Percentiles rank a stretch among this genome's conserved stretches.
phyloP scores from a whole-genome alignment of 495 filamentous ascomycete genomes.

The Clavariopsis aquatica region DNA sequence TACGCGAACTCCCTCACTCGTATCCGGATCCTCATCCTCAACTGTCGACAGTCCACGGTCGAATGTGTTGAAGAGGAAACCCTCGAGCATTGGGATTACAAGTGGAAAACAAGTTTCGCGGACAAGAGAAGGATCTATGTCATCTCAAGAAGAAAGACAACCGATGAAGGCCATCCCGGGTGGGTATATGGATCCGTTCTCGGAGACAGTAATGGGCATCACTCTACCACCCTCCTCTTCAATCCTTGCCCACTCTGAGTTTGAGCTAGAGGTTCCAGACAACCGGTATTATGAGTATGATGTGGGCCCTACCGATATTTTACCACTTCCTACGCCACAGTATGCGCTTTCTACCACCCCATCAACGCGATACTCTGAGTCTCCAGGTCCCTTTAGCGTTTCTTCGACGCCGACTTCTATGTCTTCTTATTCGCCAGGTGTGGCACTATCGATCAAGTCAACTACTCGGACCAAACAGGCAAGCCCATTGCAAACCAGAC shows the following conservation, averaged over 20 bases:
- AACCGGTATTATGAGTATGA: constrained; percentile 17
- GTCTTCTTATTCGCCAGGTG: constrained; percentile 90
- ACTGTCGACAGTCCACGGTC: constrained; percentile 45
- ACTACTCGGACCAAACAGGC: constrained; percentile 60
- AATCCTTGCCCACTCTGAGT: constrained; percentile 18
- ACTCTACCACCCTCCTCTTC: constrained; percentile 41
- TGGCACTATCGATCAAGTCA: constrained; percentile 62
- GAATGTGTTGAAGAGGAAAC: constrained; percentile 42
- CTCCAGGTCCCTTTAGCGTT: constrained; percentile 85
- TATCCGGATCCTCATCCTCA: constrained; percentile 46
- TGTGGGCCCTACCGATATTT: constrained; percentile 26
- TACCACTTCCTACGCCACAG: constrained; percentile 37
- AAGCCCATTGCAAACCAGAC: constrained; percentile 63
- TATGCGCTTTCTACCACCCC: constrained; percentile 59
- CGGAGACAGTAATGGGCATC: constrained; percentile 44
- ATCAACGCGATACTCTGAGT: constrained; percentile 92
- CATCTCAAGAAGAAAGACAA: constrained; percentile 33
- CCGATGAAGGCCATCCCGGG: constrained; percentile 30
- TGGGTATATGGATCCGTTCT: constrained; percentile 34
- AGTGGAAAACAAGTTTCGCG: constrained; percentile 23
- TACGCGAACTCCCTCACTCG: constrained; percentile 45
- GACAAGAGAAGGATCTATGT: constrained; percentile 27
- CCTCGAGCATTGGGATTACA: constrained; percentile 38
- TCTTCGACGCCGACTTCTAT: constrained; percentile 94
- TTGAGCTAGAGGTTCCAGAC: constrained; percentile 14